Evolutionary conservation across 2,329 filamentous ascomycete genomes (phyloP), one percentile per base, ranked within the genome.

Genomic region (Ceratocystis ficicola): DNA sequence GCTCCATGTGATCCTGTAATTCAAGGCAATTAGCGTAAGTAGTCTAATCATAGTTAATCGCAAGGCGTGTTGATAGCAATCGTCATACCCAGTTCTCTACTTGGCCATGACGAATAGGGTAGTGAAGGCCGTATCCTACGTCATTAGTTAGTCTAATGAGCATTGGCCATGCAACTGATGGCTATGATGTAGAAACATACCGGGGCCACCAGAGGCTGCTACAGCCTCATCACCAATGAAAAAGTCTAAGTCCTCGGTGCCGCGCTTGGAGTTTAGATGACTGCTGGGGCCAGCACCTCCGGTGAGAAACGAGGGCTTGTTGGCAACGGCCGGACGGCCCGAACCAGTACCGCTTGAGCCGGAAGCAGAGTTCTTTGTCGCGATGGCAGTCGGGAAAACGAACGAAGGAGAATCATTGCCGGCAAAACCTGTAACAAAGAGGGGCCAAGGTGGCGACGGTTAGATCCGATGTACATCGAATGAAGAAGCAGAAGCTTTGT

Each of bases 331-430:
- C 68, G 94, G 94, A 69, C 94, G 86, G 68, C 93, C 93, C 69
- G 92, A 92, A 64, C 90, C 91, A 64, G 90, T 86, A 67, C 88
- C 87, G 71, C 84, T 86, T 73, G 80, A 81, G 71, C 87, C 86
- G 71, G 82, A 87, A 67, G 84, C 81, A 69, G 85, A 82, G 69
- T 88, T 86, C 80, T 96, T 97, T 69, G 91, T 97, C 73, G 94
- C 93, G 78, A 99, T 99, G 71, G 94, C 94, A 65, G 94, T 99
- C 69, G 94, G 94, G 77, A 99, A 99, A 74, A 99, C 94, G 80
- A 97, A 99, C 66, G 94, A 99, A 50, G 94, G 94, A 71, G 94
- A 95, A 78, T 99, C 94, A 79, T 99, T 99, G 78, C 94, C 94
- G 78, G 94, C 94, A 77, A 99, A 99, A 78, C 92, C 92, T 96